phyloP scores from a whole-genome alignment of 1,139 yeast species.

The Hemisphaericaspora lyxosophila region DNA sequence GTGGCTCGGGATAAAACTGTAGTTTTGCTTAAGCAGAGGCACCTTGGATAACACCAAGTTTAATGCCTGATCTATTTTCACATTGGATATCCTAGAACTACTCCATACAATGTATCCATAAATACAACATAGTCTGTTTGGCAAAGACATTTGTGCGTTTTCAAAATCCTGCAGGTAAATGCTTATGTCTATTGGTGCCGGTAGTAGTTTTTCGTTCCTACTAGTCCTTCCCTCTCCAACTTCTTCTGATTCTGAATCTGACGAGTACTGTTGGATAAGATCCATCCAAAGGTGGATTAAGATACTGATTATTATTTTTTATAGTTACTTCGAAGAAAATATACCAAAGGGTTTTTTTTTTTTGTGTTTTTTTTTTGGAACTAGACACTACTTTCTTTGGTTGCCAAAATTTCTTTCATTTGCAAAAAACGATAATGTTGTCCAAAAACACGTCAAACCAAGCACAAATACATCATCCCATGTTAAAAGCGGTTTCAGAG shows the following conservation, averaged over 20 bases:
- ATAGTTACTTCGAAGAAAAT: not conserved
- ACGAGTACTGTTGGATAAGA: slow-evolving; percentile 12
- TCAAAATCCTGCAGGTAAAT: slow-evolving; percentile 14
- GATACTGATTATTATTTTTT: not conserved
- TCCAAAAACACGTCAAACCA: too few species aligned
- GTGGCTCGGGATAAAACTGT: slow-evolving; percentile 8
- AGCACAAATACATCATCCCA: too few species aligned
- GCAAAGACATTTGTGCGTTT: slow-evolving; percentile 3
- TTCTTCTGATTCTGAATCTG: slow-evolving; percentile 10
- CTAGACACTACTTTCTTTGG: too few species aligned
- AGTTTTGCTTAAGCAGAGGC: slow-evolving; percentile 9
- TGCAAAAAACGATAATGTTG: too few species aligned
- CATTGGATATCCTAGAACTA: too few species aligned
- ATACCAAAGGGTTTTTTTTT: not conserved
- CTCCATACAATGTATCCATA: too few species aligned
- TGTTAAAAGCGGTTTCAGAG: not conserved
- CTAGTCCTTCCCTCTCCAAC: slow-evolving; percentile 1
- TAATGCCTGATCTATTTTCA: too few species aligned
- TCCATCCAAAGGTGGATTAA: too few species aligned
- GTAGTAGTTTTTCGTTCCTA: slow-evolving; percentile 1
- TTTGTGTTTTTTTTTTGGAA: too few species aligned
- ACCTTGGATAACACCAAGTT: slow-evolving; percentile 2
- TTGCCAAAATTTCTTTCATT: too few species aligned
- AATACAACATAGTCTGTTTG: too few species aligned
- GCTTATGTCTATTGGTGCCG: slow-evolving; percentile 8